Evolutionary conservation across 495 filamentous ascomycete species (phyloP).

Genomic region (Podospora pseudopauciseta): DNA sequence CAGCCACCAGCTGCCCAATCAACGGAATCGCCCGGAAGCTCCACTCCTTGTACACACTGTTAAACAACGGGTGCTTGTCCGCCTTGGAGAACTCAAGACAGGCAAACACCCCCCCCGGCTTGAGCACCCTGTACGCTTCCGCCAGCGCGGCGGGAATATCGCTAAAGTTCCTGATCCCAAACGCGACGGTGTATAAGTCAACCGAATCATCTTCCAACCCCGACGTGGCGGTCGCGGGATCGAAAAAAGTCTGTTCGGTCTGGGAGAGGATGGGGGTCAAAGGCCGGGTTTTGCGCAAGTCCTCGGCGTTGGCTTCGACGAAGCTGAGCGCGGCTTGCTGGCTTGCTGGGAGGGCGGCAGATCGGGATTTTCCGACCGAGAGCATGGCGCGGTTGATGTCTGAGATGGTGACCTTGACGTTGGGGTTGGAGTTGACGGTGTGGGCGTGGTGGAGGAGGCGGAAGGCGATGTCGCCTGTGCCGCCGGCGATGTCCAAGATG

Average conservation of each 20-base stretch:
- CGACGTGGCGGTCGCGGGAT: constrained; percentile 34
- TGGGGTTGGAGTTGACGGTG: constrained; percentile 71
- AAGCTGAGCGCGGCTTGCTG: constrained; percentile 60
- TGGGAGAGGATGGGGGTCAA: constrained; percentile 11
- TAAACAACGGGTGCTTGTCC: constrained; percentile 60
- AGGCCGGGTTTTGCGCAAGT: constrained; percentile 43
- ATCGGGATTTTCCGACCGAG: constrained; percentile 76
- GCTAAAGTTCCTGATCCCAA: constrained; percentile 96
- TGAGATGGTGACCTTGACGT: constrained; percentile 78
- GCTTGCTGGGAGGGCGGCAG: constrained; percentile 40
- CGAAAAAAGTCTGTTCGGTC: constrained; percentile 19
- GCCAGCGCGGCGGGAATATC: constrained; percentile 73
- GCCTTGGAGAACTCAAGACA: constrained; percentile 95
- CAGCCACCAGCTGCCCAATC: constrained; percentile 92
- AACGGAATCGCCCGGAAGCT: constrained; percentile 91
- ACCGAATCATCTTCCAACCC: constrained; percentile 58
- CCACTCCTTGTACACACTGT: constrained; percentile 92
- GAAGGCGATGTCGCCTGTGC: constrained; percentile 97
- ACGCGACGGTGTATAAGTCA: constrained; percentile 96
- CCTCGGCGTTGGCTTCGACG: constrained; percentile 87
- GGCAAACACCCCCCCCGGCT: constrained; percentile 92
- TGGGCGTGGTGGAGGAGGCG: constrained; percentile 89
- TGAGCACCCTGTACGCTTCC: constrained; percentile 83
- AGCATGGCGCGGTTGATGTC: constrained; percentile 98
- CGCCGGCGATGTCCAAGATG: constrained; percentile 96